Percentiles rank a stretch among this genome's conserved stretches.
Conservation (phyloP, 176 grass and related monocot genomes). For the Carex cristatella region DNA sequence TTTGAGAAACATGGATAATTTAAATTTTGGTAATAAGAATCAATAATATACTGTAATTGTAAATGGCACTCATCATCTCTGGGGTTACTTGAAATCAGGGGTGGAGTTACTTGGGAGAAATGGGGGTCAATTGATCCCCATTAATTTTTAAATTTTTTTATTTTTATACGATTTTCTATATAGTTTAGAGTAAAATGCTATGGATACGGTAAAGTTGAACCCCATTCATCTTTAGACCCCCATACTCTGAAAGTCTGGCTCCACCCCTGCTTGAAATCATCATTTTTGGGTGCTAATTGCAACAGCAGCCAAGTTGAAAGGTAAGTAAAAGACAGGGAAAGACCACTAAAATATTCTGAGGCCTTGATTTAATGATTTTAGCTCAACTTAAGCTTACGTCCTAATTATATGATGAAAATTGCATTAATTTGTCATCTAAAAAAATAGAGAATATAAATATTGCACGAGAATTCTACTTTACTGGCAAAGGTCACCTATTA, state of each 20-base stretch:
- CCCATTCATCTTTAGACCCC: no score
- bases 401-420: neutral
- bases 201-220: no score
- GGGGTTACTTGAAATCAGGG: neutral
- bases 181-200: no score
- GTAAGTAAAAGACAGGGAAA: neutral
- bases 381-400: neutral
- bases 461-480: neutral
- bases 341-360: neutral
- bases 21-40: neutral
- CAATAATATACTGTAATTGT: neutral
- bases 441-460: neutral
- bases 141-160: no score
- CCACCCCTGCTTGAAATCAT: neutral
- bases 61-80: neutral
- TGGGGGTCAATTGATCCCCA: no score
- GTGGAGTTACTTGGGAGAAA: no score
- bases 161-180: no score
- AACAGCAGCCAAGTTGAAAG: neutral
- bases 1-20: slow-evolving; percentile 9
- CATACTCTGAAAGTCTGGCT: no score
- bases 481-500: neutral
- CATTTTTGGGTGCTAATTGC: neutral
- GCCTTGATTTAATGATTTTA: neutral
- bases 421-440: neutral